Evolutionary conservation across 129 eudicot genomes (phyloP).

Genomic region (Kitagawia praeruptora): DNA sequence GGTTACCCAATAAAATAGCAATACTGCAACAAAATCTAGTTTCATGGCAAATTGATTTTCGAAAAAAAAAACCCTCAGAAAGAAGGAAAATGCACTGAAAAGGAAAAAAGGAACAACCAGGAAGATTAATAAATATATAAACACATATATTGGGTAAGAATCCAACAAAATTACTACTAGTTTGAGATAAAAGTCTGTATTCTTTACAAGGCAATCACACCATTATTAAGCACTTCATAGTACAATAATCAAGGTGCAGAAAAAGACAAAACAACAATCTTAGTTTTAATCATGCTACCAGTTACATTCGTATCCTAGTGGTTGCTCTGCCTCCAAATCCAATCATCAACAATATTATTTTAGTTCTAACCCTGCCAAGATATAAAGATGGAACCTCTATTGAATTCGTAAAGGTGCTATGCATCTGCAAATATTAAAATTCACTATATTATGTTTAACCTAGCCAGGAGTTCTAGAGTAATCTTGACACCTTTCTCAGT

Average conservation of each 20-base stretch:
- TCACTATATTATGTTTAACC: too few relatives aligned
- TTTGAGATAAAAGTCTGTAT: not conserved
- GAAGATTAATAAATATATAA: not conserved
- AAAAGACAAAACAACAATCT: not conserved
- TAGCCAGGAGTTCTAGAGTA: too few relatives aligned
- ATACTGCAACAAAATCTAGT: not conserved
- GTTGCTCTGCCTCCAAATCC: too few relatives aligned
- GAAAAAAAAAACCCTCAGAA: not conserved
- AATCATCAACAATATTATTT: too few relatives aligned
- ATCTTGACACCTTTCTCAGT: too few relatives aligned
- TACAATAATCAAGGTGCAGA: not conserved
- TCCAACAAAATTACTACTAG: not conserved
- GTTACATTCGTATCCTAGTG: not conserved
- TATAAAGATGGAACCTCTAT: too few relatives aligned
- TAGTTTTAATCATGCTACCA: not conserved
- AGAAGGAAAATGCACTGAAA: not conserved
- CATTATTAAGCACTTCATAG: not conserved
- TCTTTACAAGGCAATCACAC: not conserved
- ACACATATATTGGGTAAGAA: not conserved
- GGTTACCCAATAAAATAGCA: not conserved
- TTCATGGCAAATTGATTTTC: not conserved
- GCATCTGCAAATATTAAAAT: too few relatives aligned
- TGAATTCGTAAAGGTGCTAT: too few relatives aligned
- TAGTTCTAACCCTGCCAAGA: too few relatives aligned
- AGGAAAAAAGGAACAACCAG: not conserved